These are phyloP conservation scores for Citrus hindsii DNA, from an alignment of 345 rosid species.

Conservation along the genomic window DNA sequence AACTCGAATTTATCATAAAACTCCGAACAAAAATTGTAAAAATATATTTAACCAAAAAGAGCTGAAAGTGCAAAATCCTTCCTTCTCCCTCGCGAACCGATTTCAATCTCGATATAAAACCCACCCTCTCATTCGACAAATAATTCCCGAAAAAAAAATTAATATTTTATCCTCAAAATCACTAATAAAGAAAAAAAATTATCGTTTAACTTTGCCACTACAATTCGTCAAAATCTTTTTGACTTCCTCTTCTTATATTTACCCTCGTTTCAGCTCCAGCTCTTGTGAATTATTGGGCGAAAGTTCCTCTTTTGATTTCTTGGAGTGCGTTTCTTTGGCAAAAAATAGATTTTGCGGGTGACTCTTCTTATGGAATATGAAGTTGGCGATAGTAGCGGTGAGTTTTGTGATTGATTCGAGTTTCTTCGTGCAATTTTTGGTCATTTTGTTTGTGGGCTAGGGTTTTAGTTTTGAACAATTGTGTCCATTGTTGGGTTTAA, in stretches of 20 bases:
- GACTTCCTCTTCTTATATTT: neutral
- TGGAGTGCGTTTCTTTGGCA: neutral
- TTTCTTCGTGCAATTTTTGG: neutral
- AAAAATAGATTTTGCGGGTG: neutral
- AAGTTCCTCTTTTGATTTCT: neutral
- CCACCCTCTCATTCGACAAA: neutral
- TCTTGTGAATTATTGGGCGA: neutral
- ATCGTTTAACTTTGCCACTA: neutral
- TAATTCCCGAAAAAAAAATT: neutral
- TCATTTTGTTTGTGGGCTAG: neutral
- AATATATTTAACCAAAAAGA: neutral
- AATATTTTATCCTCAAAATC: neutral
- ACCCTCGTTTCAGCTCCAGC: neutral
- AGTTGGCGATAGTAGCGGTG: slow-evolving; percentile 46
- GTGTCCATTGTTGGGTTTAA: neutral
- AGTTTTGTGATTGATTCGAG: slow-evolving; percentile 9
- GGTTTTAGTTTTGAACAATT: neutral
- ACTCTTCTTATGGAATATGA: slow-evolving; percentile 48
- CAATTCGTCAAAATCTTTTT: neutral
- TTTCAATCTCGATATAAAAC: neutral
- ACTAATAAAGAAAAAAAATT: too few species aligned
- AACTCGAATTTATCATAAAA: too few species aligned
- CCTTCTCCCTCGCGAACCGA: neutral
- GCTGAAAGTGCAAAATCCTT: neutral
- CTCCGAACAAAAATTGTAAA: neutral